phyloP scores from a whole-genome alignment of 495 filamentous ascomycete genomes.

The Evansstolkia leycettana region DNA sequence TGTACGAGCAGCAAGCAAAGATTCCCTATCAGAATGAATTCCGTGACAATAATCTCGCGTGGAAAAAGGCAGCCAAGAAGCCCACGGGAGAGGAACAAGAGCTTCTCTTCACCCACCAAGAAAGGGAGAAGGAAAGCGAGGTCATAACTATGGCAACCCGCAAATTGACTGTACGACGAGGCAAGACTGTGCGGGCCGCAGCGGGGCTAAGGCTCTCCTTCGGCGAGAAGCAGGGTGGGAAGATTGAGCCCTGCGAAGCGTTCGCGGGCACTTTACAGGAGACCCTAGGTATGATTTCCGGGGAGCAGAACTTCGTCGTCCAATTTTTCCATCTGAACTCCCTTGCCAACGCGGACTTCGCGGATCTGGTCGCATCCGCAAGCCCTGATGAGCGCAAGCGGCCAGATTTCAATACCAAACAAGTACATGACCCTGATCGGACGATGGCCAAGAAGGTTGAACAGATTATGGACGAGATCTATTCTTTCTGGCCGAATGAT shows the following conservation, averaged over 20 bases:
- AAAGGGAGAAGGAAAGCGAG: conserved; percentile 64
- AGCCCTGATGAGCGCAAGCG: conserved; percentile 54
- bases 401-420: conserved; percentile 56
- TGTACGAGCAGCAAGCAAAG: conserved; percentile 67
- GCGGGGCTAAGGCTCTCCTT: conserved; percentile 38
- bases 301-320: conserved; percentile 89
- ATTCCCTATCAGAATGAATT: conserved; percentile 75
- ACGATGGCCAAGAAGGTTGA: conserved; percentile 66
- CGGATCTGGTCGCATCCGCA: conserved; percentile 56
- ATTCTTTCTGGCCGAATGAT: conserved; percentile 65
- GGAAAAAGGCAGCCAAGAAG: conserved; percentile 74
- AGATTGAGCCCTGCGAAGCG: conserved; percentile 66
- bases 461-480: conserved; percentile 77
- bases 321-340: conserved; percentile 88
- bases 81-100: conserved; percentile 76
- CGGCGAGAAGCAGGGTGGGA: conserved; percentile 55
- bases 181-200: conserved; percentile 69
- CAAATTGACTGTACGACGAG: conserved; percentile 86
- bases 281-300: conserved; percentile 63
- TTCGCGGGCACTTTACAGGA: conserved; percentile 72
- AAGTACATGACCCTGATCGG: conserved; percentile 73
- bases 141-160: conserved; percentile 64
- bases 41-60: conserved; percentile 61
- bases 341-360: conserved; percentile 62
- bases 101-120: conserved; percentile 73